Base-by-base conservation (phyloP, 192 early-diverging fungal genomes). In the Entophlyctis helioformis region DNA sequence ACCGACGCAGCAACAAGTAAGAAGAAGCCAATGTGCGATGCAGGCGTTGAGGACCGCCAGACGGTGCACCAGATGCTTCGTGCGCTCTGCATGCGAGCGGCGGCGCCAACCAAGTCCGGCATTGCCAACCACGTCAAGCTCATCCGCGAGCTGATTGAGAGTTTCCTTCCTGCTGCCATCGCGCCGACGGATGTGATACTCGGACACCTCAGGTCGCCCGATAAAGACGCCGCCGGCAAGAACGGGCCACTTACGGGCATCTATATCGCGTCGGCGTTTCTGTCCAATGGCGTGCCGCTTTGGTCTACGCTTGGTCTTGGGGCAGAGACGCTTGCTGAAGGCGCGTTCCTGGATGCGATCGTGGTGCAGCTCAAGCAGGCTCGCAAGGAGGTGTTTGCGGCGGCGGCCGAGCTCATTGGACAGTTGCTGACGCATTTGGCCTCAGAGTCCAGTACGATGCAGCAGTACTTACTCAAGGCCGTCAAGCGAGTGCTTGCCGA, bases 161-260 rank as follows among this genome's bases (percentile, higher is more conserved):
- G n/a, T n/a, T n/a, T n/a, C n/a, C n/a, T n/a, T n/a, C n/a, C n/a
- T n/a, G n/a, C n/a, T n/a, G n/a, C n/a, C n/a, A n/a, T n/a, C n/a
- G n/a, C n/a, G n/a, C n/a, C n/a, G n/a, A n/a, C n/a, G n/a, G n/a
- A n/a, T n/a, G n/a, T n/a, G n/a, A n/a, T n/a, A n/a, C n/a, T n/a
- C n/a, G n/a, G n/a, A n/a, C n/a, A n/a, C n/a, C n/a, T n/a, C n/a
- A n/a, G n/a, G n/a, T n/a, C n/a, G n/a, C n/a, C n/a, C n/a, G n/a
- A n/a, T n/a, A n/a, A n/a, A n/a, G n/a, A n/a, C n/a, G n/a, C n/a
- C n/a, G n/a, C n/a, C 38, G 56, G 66, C 3, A 64, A 66, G 12
- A 69, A 67, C 25, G 51, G 49, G 23, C 73, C 71, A 36, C 31
- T 78, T 3, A 62, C 74, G 0, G 83, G 81, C 12, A 56, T 84